Conservation (phyloP, 1,139 yeast genomes). For the Saccharomyces hybrid region DNA sequence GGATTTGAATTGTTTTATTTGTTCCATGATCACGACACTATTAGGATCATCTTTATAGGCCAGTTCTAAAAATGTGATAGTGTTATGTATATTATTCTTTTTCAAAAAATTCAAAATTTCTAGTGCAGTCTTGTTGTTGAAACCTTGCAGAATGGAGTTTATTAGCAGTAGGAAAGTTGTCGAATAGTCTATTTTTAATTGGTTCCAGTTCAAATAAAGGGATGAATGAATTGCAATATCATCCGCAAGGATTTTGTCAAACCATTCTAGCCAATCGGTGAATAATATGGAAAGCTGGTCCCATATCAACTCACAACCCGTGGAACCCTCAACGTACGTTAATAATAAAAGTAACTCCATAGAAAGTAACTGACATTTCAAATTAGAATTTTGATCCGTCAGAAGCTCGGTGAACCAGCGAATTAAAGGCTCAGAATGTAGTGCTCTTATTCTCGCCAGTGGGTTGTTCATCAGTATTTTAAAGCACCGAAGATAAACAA, state of each 20-base stretch:
- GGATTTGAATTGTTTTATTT: slow-evolving; percentile 1
- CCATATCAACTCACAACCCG: slow-evolving; percentile 1
- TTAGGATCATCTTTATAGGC: not conserved
- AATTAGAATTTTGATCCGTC: not conserved
- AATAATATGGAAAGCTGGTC: not conserved
- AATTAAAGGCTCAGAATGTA: slow-evolving; percentile 4
- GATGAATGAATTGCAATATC: not conserved
- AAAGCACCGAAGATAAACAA: slow-evolving; percentile 13
- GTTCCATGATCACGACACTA: not conserved
- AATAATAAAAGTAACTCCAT: slow-evolving; percentile 12
- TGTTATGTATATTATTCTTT: not conserved
- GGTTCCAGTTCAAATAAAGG: slow-evolving; percentile 10
- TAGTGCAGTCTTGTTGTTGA: slow-evolving; percentile 1
- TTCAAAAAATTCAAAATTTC: slow-evolving; percentile 1
- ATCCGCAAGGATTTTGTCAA: slow-evolving; percentile 1
- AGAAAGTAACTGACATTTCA: slow-evolving; percentile 8
- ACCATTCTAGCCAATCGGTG: not conserved
- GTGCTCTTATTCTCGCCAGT: slow-evolving; percentile 6
- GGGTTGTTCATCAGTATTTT: slow-evolving; percentile 11
- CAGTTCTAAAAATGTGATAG: not conserved
- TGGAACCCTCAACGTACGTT: slow-evolving; percentile 10
- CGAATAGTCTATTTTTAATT: slow-evolving; percentile 11
- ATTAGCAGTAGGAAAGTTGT: slow-evolving; percentile 11
- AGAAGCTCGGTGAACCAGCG: slow-evolving; percentile 4
- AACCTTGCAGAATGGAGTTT: slow-evolving; percentile 13